A percentile compares a stretch with the other conserved stretches of the same genome.
phyloP scores from a whole-genome alignment of 73 alveolate species.

The Symbiodinium natans region DNA sequence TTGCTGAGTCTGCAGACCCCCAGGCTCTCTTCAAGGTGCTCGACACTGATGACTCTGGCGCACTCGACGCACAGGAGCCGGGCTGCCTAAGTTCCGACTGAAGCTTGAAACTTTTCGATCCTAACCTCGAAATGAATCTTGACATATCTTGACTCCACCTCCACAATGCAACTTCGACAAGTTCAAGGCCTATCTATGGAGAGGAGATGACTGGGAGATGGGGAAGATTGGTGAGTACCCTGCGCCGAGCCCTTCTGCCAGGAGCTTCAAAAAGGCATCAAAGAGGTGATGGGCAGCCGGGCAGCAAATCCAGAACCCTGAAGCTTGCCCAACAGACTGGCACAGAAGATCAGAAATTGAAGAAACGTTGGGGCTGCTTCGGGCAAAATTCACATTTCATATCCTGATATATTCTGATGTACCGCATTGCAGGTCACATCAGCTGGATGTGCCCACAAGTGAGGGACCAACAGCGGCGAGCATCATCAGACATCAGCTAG shows the following conservation, averaged over 20 bases:
- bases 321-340: too few species aligned
- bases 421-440: too few species aligned
- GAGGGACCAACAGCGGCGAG: too few species aligned
- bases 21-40: conserved; percentile 69
- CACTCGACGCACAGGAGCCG: conserved; percentile 52
- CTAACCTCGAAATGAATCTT: not conserved
- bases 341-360: not conserved
- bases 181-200: not conserved
- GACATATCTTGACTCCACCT: not conserved
- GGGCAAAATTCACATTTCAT: too few species aligned
- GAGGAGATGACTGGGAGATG: too few species aligned
- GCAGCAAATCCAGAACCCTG: too few species aligned
- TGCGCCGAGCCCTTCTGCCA: not conserved
- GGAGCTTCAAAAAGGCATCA: conserved; percentile 78
- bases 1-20: too few species aligned
- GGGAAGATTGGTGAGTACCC: too few species aligned
- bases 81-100: not conserved
- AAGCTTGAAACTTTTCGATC: not conserved
- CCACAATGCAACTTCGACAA: not conserved
- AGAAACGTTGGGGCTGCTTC: not conserved
- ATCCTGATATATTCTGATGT: too few species aligned
- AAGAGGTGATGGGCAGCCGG: conserved; percentile 4
- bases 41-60: conserved; percentile 78
- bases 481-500: too few species aligned
- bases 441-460: too few species aligned